Conservation (phyloP, 2,329 filamentous ascomycete genomes). For the Camillea tinctor region DNA sequence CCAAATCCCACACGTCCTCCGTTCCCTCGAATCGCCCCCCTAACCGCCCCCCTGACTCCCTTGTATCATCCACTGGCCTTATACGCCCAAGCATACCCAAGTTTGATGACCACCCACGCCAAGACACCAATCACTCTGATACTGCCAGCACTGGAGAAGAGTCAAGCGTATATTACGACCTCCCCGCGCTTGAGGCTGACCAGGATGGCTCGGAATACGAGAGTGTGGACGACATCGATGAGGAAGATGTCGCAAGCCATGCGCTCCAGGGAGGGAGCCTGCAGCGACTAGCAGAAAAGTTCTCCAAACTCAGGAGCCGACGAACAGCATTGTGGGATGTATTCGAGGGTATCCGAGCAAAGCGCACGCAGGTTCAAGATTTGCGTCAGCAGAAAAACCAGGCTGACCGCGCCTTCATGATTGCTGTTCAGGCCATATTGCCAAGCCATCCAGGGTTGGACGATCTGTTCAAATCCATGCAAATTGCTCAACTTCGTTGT, state of each 20-base stretch:
- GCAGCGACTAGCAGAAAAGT: slow-evolving; percentile 20
- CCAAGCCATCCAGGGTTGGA: slow-evolving; percentile 18
- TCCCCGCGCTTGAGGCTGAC: background rate
- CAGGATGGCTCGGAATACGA: slow-evolving; percentile 4
- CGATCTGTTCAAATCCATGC: slow-evolving; percentile 25
- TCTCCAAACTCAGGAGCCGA: slow-evolving; percentile 14
- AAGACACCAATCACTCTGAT: background rate
- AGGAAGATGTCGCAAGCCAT: slow-evolving; percentile 9
- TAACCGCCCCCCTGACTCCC: slow-evolving; percentile 3
- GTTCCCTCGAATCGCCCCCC: slow-evolving; percentile 1
- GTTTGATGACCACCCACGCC: background rate
- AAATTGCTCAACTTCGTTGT: slow-evolving; percentile 16
- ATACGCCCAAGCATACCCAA: background rate
- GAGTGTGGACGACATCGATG: slow-evolving; percentile 5
- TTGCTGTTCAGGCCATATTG: slow-evolving; percentile 23
- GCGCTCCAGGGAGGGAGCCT: slow-evolving; percentile 6
- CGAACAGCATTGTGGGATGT: slow-evolving; percentile 18
- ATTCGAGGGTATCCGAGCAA: slow-evolving; percentile 20
- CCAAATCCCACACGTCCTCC: slow-evolving; percentile 19
- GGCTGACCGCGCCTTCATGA: slow-evolving; percentile 27
- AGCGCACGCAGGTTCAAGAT: slow-evolving; percentile 19
- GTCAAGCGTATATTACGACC: background rate
- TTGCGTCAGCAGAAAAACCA: slow-evolving; percentile 25
- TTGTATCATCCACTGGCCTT: background rate
- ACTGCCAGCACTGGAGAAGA: background rate